Conservation (phyloP, 2,329 filamentous ascomycete genomes). For the Leptographium radiaticola region DNA sequence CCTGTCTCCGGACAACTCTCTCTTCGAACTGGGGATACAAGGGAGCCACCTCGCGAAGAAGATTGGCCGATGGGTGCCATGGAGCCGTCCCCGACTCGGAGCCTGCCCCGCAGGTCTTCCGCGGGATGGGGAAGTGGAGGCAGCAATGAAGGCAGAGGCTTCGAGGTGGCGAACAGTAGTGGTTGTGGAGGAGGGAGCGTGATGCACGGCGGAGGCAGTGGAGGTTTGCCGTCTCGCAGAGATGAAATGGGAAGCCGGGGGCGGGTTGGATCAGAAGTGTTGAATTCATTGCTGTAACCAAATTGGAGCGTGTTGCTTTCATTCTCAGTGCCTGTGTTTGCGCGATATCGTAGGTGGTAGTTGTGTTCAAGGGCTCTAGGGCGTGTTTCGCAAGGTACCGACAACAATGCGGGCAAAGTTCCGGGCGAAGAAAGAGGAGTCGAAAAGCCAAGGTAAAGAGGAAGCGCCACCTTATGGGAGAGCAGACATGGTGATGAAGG, state of each 20-base stretch:
- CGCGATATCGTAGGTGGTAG: neutral
- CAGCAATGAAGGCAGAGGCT: constrained; percentile 1
- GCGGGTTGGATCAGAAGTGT: neutral
- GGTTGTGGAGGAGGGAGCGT: constrained; percentile 12
- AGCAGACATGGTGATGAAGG: neutral
- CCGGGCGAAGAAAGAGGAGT: neutral
- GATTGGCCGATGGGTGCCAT: constrained; percentile 1
- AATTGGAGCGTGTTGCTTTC: neutral
- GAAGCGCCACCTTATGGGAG: neutral
- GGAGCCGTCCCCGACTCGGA: neutral
- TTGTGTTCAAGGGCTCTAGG: neutral
- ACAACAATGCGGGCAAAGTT: neutral
- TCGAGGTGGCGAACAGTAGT: constrained; percentile 9
- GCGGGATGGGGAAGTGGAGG: neutral
- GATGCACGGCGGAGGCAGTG: neutral
- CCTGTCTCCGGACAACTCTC: constrained; percentile 2
- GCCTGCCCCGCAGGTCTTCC: neutral
- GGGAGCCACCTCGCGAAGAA: neutral
- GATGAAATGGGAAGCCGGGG: neutral
- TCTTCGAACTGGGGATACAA: neutral
- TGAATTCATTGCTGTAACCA: neutral
- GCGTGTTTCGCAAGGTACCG: neutral
- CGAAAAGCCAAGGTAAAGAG: neutral
- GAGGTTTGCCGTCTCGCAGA: neutral
- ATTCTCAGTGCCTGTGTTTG: neutral